Conservation (phyloP, 805 yeast species). For the Candida khao-thaluensis region DNA sequence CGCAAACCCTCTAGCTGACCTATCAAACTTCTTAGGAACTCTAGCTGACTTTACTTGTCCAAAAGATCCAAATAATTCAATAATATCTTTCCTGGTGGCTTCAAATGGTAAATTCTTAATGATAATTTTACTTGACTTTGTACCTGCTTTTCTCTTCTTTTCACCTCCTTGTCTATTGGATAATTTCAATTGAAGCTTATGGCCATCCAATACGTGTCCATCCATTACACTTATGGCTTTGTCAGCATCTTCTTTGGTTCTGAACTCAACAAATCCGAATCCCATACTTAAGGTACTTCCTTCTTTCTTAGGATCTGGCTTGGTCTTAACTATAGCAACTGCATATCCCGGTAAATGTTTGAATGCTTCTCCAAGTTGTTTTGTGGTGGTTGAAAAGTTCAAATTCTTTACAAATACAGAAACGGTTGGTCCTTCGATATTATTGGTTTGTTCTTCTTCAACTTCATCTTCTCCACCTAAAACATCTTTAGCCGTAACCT, state of each 20-base stretch:
- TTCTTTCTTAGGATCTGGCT: conserved; percentile 77
- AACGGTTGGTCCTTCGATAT: conserved; percentile 68
- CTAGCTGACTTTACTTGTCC: conserved; percentile 94
- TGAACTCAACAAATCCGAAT: conserved; percentile 93
- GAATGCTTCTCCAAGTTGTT: conserved; percentile 59
- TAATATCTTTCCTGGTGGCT: conserved; percentile 88
- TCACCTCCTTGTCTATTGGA: conserved; percentile 69
- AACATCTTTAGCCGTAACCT: conserved; percentile 45
- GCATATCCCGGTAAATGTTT: conserved; percentile 74
- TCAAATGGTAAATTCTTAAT: conserved; percentile 97
- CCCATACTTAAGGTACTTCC: conserved; percentile 88
- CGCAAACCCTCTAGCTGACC: conserved; percentile 95
- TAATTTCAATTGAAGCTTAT: conserved; percentile 81
- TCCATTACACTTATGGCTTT: conserved; percentile 72
- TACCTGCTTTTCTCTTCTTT: conserved; percentile 26
- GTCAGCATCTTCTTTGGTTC: conserved; percentile 72
- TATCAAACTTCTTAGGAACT: conserved; percentile 94
- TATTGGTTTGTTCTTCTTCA: conserved; percentile 38
- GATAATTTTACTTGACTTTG: conserved; percentile 70
- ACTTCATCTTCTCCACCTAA: conserved; percentile 32
- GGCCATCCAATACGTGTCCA: conserved; percentile 82
- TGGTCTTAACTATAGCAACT: conserved; percentile 78
- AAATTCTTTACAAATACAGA: conserved; percentile 91
- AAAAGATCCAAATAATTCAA: conserved; percentile 88
- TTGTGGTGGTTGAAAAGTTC: conserved; percentile 73